Base-by-base conservation (phyloP, 768 basidiomycete species). In the Lentinula sp. region DNA sequence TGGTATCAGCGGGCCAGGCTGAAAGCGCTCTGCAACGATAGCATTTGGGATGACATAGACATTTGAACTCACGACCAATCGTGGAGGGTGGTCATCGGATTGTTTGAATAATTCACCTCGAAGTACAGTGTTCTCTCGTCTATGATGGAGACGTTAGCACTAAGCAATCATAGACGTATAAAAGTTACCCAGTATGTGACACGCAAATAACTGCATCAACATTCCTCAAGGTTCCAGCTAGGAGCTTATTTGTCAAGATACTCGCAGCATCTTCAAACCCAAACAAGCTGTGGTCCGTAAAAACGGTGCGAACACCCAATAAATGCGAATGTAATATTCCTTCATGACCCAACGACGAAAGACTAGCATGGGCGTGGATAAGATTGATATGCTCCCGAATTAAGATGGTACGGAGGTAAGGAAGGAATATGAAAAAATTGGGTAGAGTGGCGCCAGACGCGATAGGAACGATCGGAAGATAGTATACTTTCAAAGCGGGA, bases 211-310 rank as follows among this genome's bases (percentile, higher is more conserved):
- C 93, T 0, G 89, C 93, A 66, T 98, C 96, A 0, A 95, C 92
- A 69, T 96, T 95, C 62, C 87, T 84, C 68, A 99, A 76, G 2
- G 91, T 88, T 4, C 85, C 94, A 10, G 85, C 90, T 43, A 98
- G 77, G 37, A 99, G 82, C 72, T 99, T 99, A 77, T 99, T 99
- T 5, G 97, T 98, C 64, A 98, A 77, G 43, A 99, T 96, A 66
- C 95, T 95, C 1, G 95, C 95, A 15, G 97, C 95, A 69, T 98
- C 95, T 36, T 93, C 95, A 68, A 99, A 95, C 1, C 95, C 96
- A 66, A 98, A 98, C 32, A 99, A 73, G 67, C 91, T 94, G 67
- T 99, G 96, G 72, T 99, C 97, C 0, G 97, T 98, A 71, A 98
- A 96, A 9, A 98, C 91, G 0, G 93, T 94, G 43, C 90, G 85